phyloP scores from a whole-genome alignment of 176 grass and related monocot genomes.

The Eremochloa ophiuroides region DNA sequence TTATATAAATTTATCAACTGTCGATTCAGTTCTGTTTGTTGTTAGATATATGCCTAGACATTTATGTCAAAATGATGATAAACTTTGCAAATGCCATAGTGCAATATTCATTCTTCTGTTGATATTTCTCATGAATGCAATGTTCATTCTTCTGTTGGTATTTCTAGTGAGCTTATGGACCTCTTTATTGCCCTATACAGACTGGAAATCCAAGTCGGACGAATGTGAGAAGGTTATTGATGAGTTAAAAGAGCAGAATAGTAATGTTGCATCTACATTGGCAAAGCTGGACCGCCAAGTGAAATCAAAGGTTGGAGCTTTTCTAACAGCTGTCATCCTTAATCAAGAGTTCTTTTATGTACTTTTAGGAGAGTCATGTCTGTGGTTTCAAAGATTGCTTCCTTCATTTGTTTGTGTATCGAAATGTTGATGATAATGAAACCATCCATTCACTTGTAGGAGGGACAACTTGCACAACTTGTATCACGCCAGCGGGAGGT shows the following conservation, averaged over 20 bases:
- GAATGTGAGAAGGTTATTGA: slow-evolving; percentile 79
- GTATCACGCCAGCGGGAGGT: slow-evolving; percentile 57
- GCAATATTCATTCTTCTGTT: background rate
- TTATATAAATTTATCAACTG: background rate
- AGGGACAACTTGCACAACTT: slow-evolving; percentile 62
- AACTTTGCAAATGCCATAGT: background rate
- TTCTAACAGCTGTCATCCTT: slow-evolving; percentile 15
- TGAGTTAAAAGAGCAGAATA: slow-evolving; percentile 79
- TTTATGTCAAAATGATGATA: background rate
- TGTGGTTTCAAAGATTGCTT: slow-evolving; percentile 20
- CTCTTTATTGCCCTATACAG: slow-evolving; percentile 33
- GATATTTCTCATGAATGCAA: background rate
- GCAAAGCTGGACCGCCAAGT: slow-evolving; percentile 74
- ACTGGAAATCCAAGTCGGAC: slow-evolving; percentile 94
- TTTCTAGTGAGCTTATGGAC: slow-evolving; percentile 25
- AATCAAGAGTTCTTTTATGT: background rate
- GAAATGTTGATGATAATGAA: slow-evolving; percentile 22
- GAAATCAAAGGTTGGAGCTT: slow-evolving; percentile 71
- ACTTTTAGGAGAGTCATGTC: background rate
- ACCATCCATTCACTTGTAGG: slow-evolving; percentile 45
- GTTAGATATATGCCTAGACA: background rate
- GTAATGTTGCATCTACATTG: slow-evolving; percentile 49
- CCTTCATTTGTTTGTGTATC: slow-evolving; percentile 9
- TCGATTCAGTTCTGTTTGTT: background rate
- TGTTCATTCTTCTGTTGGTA: slow-evolving; percentile 10